A percentile compares a stretch with the other conserved stretches of the same genome.
These are phyloP conservation scores for Suillus ampliporus DNA, from an alignment of 768 basidiomycete species.

Conservation along the genomic window DNA sequence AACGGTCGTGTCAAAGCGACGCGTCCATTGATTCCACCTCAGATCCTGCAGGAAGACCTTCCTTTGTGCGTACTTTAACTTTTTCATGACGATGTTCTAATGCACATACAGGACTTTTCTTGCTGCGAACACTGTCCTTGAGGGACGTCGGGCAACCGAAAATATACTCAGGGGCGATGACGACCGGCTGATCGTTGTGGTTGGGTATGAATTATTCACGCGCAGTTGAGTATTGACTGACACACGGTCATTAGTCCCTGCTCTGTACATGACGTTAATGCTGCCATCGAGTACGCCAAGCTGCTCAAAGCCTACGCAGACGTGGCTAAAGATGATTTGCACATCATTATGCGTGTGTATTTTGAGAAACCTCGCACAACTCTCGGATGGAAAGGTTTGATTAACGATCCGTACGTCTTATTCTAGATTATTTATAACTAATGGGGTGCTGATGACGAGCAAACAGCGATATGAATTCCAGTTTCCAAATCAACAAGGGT, in stretches of 20 bases:
- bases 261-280: constrained; percentile 89
- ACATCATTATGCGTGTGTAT: constrained; percentile 98
- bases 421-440: background rate
- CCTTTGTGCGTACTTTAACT: constrained; percentile 61
- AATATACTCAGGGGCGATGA: constrained; percentile 84
- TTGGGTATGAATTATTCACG: constrained; percentile 60
- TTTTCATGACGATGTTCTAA: constrained; percentile 10
- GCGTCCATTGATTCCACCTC: constrained; percentile 90
- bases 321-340: constrained; percentile 78
- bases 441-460: background rate
- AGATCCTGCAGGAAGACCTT: constrained; percentile 94
- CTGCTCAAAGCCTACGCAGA: constrained; percentile 83
- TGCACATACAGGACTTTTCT: constrained; percentile 61
- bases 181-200: constrained; percentile 90
- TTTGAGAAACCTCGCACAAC: constrained; percentile 98
- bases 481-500: constrained; percentile 96
- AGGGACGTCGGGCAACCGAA: constrained; percentile 82
- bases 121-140: constrained; percentile 87
- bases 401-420: constrained; percentile 80
- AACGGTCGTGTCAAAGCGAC: constrained; percentile 88
- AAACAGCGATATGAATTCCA: constrained; percentile 76
- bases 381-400: constrained; percentile 98
- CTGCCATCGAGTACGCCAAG: constrained; percentile 87
- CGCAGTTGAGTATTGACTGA: constrained; percentile 16
- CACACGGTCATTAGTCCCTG: constrained; percentile 65